Base-by-base conservation (phyloP, 148 eudicot genomes). In the Rhododendron williamsianum region DNA sequence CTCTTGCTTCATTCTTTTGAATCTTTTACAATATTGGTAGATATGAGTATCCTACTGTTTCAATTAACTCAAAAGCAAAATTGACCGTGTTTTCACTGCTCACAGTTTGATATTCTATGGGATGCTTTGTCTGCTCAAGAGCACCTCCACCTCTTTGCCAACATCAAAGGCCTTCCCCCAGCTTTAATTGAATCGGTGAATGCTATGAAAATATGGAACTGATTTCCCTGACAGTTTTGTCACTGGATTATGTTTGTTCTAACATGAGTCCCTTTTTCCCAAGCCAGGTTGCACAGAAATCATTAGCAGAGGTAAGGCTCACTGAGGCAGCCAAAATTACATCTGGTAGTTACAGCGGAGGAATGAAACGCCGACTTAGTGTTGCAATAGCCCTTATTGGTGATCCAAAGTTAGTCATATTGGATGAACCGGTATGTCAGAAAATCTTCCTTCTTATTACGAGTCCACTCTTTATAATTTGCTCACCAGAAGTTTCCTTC, bases 361-460 rank as follows among this genome's bases (percentile, higher is more conserved):
- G 98, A 90, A 96, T 94, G 98, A 96, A 87, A 88, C 98, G 98
- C 27, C 96, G 98, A n/a, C 98, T 94, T n/a, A 96, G 98, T 90
- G 92, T 96, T 87, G 98, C 98, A 82, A 90, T 94, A 56, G 93
- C 98, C 80, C 94, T 94, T 45, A 91, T 96, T 86, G 98, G 96
- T 83, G 94, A 96, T 86, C 98, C 98, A 60, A 96, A 93, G 88
- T 65, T 96, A 83, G 91, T 96, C 80, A 92, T 96, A 81, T 85
- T 96, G 90, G 98, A 96, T 87, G 98, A 96, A 88, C 98, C 98
- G 85, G 98, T 96, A 88, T 38, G 90, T 36, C 73, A 78, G 74
- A 36, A 27, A 81, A 45, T 38, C n/a, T 65, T 85, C 74, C 27
- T 65, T 85, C 54, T 19, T 58, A 19, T 18, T 74, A 9, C 4